Evolutionary conservation across 2,329 filamentous ascomycete genomes (phyloP).

Genomic region (Xylaria sp.): DNA sequence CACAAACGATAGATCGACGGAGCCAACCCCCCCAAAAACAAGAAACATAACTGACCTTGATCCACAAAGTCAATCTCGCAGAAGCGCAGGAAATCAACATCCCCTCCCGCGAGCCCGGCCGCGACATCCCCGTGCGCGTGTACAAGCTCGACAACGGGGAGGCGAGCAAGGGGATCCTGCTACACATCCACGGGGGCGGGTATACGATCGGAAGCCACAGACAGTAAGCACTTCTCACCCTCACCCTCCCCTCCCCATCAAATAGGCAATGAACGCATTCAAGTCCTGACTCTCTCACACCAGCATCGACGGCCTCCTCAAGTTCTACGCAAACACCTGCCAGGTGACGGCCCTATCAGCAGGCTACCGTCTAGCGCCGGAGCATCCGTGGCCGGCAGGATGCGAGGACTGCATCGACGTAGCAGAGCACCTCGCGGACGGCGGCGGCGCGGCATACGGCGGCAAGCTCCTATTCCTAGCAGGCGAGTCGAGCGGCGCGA

Average conservation of each 20-base stretch:
- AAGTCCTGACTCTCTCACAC: not conserved
- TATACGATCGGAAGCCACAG: slow-evolving; percentile 36
- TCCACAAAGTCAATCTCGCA: slow-evolving; percentile 57
- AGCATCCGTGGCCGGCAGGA: slow-evolving; percentile 65
- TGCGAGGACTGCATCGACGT: slow-evolving; percentile 68
- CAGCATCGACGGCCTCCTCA: slow-evolving; percentile 52
- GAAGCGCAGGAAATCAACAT: slow-evolving; percentile 58
- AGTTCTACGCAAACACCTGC: slow-evolving; percentile 60
- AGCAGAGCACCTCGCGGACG: slow-evolving; percentile 62
- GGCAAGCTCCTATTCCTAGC: slow-evolving; percentile 42
- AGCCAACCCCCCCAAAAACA: slow-evolving; percentile 44
- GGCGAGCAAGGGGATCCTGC: slow-evolving; percentile 54
- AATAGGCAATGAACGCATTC: not conserved
- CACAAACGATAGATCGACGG: not conserved
- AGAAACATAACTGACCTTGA: slow-evolving; percentile 48
- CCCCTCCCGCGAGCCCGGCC: slow-evolving; percentile 61
- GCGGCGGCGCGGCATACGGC: slow-evolving; percentile 52
- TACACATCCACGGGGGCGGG: slow-evolving; percentile 66
- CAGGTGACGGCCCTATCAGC: slow-evolving; percentile 63
- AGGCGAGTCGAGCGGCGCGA: slow-evolving; percentile 24
- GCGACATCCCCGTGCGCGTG: slow-evolving; percentile 57
- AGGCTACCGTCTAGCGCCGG: slow-evolving; percentile 69
- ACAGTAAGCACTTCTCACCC: slow-evolving; percentile 3
- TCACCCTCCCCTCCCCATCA: too few species aligned
- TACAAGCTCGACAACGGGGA: slow-evolving; percentile 60